Conservation (phyloP, 2,329 filamentous ascomycete species). For the Talaromyces sp. region DNA sequence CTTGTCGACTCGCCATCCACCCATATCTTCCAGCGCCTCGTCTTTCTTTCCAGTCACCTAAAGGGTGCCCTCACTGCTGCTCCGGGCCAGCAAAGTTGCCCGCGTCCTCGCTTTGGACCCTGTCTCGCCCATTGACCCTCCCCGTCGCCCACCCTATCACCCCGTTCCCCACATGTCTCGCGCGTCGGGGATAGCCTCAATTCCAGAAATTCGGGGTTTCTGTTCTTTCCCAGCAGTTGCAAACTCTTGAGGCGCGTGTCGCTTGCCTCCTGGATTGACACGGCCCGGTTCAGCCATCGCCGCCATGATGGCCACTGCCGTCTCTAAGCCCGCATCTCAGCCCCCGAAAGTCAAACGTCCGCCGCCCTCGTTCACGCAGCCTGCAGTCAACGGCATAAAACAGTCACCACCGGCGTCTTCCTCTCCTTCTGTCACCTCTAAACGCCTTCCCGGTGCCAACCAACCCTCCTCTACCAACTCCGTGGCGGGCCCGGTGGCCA, state of each 20-base stretch:
- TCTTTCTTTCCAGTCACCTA: not conserved
- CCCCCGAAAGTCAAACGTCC: constrained; percentile 63
- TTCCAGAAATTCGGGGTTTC: constrained; percentile 27
- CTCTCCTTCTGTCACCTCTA: constrained; percentile 50
- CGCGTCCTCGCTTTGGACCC: not conserved
- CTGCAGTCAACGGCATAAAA: constrained; percentile 52
- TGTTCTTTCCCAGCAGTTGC: constrained; percentile 20
- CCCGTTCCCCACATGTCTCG: constrained; percentile 42
- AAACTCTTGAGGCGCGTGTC: constrained; percentile 21
- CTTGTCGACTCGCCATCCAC: not conserved
- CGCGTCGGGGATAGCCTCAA: constrained; percentile 36
- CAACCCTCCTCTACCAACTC: constrained; percentile 44
- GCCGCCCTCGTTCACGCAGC: constrained; percentile 59
- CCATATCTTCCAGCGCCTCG: not conserved
- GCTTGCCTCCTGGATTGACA: constrained; percentile 10
- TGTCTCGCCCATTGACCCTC: constrained; percentile 1
- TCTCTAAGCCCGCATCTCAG: constrained; percentile 39
- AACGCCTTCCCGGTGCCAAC: constrained; percentile 50
- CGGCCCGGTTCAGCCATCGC: constrained; percentile 8
- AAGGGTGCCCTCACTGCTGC: constrained; percentile 1
- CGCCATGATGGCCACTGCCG: constrained; percentile 38
- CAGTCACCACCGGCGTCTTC: constrained; percentile 54
- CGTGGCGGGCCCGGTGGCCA: constrained; percentile 37
- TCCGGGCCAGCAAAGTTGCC: not conserved
- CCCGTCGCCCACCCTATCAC: constrained; percentile 12